A percentile compares a stretch with the other conserved stretches of the same genome.
phyloP scores from a whole-genome alignment of 352 stramenopile species.

The Thalassiosira mediterranea region DNA sequence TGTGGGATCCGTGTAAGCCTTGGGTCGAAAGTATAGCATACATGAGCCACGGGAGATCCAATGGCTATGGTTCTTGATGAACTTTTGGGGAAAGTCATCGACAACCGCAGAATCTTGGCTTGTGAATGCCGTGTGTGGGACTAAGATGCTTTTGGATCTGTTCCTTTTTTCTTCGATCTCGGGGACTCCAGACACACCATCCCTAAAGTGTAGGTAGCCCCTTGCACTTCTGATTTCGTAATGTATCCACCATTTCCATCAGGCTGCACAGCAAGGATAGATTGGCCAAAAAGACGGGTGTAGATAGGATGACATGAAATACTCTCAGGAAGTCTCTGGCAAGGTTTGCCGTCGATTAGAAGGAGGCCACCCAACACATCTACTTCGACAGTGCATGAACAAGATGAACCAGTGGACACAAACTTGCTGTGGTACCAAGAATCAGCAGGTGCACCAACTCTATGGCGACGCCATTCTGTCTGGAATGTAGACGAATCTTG shows the following conservation, averaged over 20 bases:
- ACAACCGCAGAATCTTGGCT: neutral
- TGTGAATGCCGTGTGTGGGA: conserved; percentile 9
- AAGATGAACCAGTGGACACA: neutral
- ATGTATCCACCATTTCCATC: conserved; percentile 3
- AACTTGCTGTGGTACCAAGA: too few species aligned
- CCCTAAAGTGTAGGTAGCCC: too few species aligned
- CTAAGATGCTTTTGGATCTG: too few species aligned
- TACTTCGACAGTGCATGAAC: conserved; percentile 13
- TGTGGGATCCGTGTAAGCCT: neutral
- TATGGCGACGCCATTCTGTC: conserved; percentile 1
- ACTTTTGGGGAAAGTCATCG: conserved; percentile 12
- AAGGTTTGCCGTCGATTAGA: conserved; percentile 23
- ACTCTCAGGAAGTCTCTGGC: conserved; percentile 17
- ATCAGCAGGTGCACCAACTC: too few species aligned
- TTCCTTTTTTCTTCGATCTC: too few species aligned
- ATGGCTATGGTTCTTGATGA: conserved; percentile 24
- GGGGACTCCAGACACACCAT: too few species aligned
- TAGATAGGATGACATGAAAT: conserved; percentile 14
- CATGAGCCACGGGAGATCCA: conserved; percentile 9
- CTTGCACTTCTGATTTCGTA: conserved; percentile 10
- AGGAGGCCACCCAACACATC: conserved; percentile 18
- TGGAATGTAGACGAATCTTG: neutral
- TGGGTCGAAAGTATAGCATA: conserved; percentile 12
- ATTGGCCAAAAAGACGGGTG: conserved; percentile 12
- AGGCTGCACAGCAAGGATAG: conserved; percentile 12